phyloP scores from a whole-genome alignment of 495 filamentous ascomycete genomes.

The Haplographium delicatum region DNA sequence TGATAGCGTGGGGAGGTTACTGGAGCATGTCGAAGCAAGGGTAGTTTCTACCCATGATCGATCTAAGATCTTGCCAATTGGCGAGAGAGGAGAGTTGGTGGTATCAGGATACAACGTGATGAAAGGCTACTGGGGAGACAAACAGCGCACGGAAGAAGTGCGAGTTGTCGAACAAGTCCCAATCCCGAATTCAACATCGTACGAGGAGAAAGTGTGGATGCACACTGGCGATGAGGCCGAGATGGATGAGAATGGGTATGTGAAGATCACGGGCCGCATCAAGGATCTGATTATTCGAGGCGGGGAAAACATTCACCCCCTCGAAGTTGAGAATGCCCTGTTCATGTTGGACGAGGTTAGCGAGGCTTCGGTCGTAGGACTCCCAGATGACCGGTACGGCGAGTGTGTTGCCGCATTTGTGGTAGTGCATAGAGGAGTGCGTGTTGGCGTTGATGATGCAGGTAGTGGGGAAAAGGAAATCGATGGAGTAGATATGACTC shows the following conservation, averaged over 20 bases:
- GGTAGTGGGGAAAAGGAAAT: conserved; percentile 9
- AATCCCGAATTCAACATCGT: conserved; percentile 39
- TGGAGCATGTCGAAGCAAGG: conserved; percentile 78
- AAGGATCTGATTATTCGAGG: conserved; percentile 93
- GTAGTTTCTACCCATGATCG: conserved; percentile 63
- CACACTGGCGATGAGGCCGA: conserved; percentile 86
- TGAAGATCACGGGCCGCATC: conserved; percentile 60
- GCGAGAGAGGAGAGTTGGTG: conserved; percentile 73
- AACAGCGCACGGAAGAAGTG: conserved; percentile 63
- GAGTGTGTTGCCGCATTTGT: conserved; percentile 86
- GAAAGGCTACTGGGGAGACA: conserved; percentile 83
- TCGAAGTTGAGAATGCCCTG: conserved; percentile 92
- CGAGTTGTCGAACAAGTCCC: conserved; percentile 37
- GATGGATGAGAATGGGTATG: conserved; percentile 70
- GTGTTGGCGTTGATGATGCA: conserved; percentile 18
- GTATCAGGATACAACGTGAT: conserved; percentile 83
- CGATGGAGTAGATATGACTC: conserved; percentile 1
- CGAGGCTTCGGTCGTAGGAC: conserved; percentile 77
- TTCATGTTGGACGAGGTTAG: conserved; percentile 60
- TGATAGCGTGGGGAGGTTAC: conserved; percentile 64
- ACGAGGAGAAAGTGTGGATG: conserved; percentile 37
- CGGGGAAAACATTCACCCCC: conserved; percentile 93
- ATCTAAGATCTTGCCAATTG: conserved; percentile 52
- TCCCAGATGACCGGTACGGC: conserved; percentile 79
- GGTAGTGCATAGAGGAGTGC: conserved; percentile 41